These are phyloP conservation scores for Fistulinella prunicolor DNA, from an alignment of 768 basidiomycete genomes.

Conservation along the genomic window DNA sequence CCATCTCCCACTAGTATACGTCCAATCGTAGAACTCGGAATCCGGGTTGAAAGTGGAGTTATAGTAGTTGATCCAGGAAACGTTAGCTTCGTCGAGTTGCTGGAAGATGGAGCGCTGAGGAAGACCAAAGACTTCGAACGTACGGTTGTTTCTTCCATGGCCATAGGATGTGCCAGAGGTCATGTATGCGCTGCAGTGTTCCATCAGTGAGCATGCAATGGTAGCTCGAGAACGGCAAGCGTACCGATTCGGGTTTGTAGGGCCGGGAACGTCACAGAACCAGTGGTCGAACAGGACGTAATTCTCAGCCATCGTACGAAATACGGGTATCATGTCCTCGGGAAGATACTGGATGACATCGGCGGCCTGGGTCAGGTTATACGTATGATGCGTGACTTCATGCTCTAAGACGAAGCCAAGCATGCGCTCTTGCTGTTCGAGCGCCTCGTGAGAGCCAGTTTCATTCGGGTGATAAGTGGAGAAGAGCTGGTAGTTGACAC, in stretches of 20 bases:
- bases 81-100: slow-evolving; percentile 24
- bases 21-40: slow-evolving; percentile 23
- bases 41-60: slow-evolving; percentile 29
- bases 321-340: slow-evolving; percentile 25
- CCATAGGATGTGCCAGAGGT: slow-evolving; percentile 27
- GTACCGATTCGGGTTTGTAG: slow-evolving; percentile 28
- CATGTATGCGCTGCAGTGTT: slow-evolving; percentile 18
- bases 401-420: slow-evolving; percentile 24
- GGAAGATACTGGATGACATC: slow-evolving; percentile 21
- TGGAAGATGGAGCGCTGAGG: slow-evolving; percentile 29
- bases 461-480: slow-evolving; percentile 23
- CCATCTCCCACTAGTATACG: slow-evolving; percentile 12
- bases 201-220: background rate
- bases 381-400: slow-evolving; percentile 10
- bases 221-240: background rate
- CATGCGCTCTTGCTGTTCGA: slow-evolving; percentile 14
- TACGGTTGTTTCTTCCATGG: slow-evolving; percentile 17
- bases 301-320: slow-evolving; percentile 23
- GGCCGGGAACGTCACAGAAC: slow-evolving; percentile 27
- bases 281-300: slow-evolving; percentile 23
- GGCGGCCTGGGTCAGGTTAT: slow-evolving; percentile 14
- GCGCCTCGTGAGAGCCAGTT: background rate
- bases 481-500: slow-evolving; percentile 24
- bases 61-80: slow-evolving; percentile 26
- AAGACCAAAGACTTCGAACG: slow-evolving; percentile 19